A percentile compares a stretch with the other conserved stretches of the same genome.
Conservation (phyloP, 2,329 filamentous ascomycete species). For the Clonostachys byssicola region DNA sequence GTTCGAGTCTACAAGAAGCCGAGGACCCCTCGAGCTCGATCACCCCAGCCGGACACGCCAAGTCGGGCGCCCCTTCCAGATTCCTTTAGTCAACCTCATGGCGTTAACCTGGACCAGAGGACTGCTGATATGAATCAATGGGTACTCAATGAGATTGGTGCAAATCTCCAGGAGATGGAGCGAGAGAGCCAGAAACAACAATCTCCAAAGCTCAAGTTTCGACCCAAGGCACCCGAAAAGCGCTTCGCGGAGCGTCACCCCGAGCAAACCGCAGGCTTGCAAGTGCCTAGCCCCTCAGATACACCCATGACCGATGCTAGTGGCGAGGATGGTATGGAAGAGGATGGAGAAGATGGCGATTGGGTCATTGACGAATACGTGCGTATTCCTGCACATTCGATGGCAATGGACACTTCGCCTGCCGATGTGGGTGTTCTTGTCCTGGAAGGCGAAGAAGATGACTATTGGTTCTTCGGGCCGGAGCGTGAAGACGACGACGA, state of each 20-base stretch:
- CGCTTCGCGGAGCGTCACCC: constrained; percentile 54
- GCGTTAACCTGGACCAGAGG: constrained; percentile 42
- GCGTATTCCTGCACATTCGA: constrained; percentile 49
- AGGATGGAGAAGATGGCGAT: constrained; percentile 40
- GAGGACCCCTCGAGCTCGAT: constrained; percentile 15
- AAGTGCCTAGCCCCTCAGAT: constrained; percentile 16
- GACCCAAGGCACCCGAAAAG: constrained; percentile 49
- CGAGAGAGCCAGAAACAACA: constrained; percentile 25
- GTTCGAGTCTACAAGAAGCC: constrained; percentile 22
- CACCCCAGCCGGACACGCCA: constrained; percentile 12
- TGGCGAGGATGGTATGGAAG: constrained; percentile 31
- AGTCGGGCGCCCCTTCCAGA: constrained; percentile 20
- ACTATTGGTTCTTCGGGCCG: constrained; percentile 55
- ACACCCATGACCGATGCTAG: constrained; percentile 31
- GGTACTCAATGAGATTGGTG: constrained; percentile 53
- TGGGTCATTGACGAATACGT: constrained; percentile 64
- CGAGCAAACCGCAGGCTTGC: constrained; percentile 14
- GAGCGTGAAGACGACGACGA: constrained; percentile 61
- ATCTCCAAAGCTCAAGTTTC: constrained; percentile 34
- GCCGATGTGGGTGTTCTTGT: constrained; percentile 52
- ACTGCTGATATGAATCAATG: constrained; percentile 54
- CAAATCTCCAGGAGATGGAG: constrained; percentile 43
- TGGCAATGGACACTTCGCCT: constrained; percentile 39
- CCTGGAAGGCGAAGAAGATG: constrained; percentile 53
- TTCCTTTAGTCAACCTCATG: constrained; percentile 24